Percentiles rank a stretch among this genome's conserved stretches.
Evolutionary conservation across 2,329 filamentous ascomycete species (phyloP).

Genomic region (Ophioceras dolichostomum): DNA sequence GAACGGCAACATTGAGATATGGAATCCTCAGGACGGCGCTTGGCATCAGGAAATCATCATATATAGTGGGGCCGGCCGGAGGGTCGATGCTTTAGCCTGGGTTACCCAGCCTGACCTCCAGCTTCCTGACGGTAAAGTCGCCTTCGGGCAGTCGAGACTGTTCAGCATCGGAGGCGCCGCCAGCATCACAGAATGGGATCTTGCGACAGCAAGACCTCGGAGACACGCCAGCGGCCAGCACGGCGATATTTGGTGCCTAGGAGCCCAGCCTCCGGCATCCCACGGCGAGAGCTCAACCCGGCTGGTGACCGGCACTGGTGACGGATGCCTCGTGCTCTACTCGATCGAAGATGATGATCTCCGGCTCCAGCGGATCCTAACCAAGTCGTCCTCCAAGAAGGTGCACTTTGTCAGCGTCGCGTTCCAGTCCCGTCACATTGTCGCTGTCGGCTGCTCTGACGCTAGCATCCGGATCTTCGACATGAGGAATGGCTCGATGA

Average conservation of each 20-base stretch:
- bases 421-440: constrained; percentile 72
- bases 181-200: constrained; percentile 89
- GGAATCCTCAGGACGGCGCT: constrained; percentile 71
- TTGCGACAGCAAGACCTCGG: constrained; percentile 64
- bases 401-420: constrained; percentile 82
- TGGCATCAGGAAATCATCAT: constrained; percentile 91
- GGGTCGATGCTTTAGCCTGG: constrained; percentile 86
- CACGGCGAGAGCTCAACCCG: constrained; percentile 10
- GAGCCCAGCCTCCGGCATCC: constrained; percentile 63
- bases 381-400: constrained; percentile 57
- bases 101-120: constrained; percentile 71
- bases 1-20: constrained; percentile 95
- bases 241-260: constrained; percentile 94
- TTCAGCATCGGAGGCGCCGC: constrained; percentile 96
- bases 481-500: constrained; percentile 60
- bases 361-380: constrained; percentile 63
- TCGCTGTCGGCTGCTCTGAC: constrained; percentile 91
- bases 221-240: constrained; percentile 84
- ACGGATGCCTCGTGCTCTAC: constrained; percentile 79
- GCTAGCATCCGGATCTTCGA: constrained; percentile 90
- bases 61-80: constrained; percentile 70
- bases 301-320: constrained; percentile 76
- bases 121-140: constrained; percentile 41
- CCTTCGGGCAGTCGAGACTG: constrained; percentile 64
- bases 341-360: constrained; percentile 78